Base-by-base conservation (phyloP, 2,329 filamentous ascomycete species). In the Verticillium longisporum region DNA sequence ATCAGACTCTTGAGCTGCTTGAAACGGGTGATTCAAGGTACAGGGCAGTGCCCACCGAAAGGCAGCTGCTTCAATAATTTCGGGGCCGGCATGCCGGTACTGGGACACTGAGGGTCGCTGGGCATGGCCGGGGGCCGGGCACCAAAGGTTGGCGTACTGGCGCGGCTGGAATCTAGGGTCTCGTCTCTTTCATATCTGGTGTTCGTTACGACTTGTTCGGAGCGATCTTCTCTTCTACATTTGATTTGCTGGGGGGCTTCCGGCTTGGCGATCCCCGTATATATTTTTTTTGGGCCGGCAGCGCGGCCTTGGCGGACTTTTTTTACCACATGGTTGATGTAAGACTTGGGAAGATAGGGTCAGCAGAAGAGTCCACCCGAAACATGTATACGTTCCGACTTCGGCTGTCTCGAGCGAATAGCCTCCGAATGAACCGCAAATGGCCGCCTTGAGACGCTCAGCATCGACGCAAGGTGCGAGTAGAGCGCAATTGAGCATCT, bases 381-480 rank as follows among this genome's bases (percentile, higher is more conserved):
- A 41, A 41, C 18, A 50, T 21, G 41, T 9, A 26, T 3, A 50
- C 41, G n/a, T 50, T 50, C 41, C 41, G 41, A 50, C n/a, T n/a
- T 50, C 41, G 41, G 41, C 18, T 50, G n/a, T n/a, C n/a, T 7
- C 5, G n/a, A 50, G 18, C 41, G 41, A 21, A 21, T 2, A n/a
- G 21, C n/a, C 18, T 18, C 2, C 4, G 3, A 4, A 18, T 50
- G n/a, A 21, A 50, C 41, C 41, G 18, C 41, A 50, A 21, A 9
- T 21, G 41, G 18, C 41, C 41, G 41, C n/a, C 18, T 50, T 21
- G 62, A 63, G 9, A 66, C 62, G 13, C 71, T 73, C 1, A 72
- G 71, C 41, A 72, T 73, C 61, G 73, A 71, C 2, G 69, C 70
- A 6, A 69, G 74, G 11, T 72, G 71, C 21, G 18, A 36, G 41